Conservation (phyloP, 331 rosid species). For the Malus hybrid region DNA sequence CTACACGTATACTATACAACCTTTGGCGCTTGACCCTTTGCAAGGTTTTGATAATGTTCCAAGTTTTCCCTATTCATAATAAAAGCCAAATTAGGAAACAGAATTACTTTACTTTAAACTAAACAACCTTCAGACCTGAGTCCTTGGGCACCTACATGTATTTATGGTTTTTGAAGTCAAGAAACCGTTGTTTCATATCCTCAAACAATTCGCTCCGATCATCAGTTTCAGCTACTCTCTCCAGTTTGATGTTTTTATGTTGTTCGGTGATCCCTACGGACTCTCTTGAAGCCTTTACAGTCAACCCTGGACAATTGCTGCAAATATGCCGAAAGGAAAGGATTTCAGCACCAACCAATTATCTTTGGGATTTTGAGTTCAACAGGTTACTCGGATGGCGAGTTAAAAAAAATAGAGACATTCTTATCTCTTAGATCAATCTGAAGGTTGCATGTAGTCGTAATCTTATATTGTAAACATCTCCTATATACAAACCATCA, state of each 20-base stretch:
- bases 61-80: conserved; percentile 48
- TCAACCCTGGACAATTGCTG: conserved; percentile 42
- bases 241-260: conserved; percentile 33
- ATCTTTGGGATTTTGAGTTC: background rate
- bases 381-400: background rate
- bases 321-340: conserved; percentile 15
- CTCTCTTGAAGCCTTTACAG: conserved; percentile 58
- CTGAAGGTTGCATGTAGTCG: conserved; percentile 19
- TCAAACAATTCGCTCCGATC: conserved; percentile 43
- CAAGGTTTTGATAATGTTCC: conserved; percentile 68
- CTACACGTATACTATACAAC: conserved; percentile 18
- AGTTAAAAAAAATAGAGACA: conserved; percentile 1
- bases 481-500: conserved; percentile 14
- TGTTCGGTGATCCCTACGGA: conserved; percentile 40
- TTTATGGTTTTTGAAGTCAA: conserved; percentile 57
- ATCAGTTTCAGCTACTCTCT: conserved; percentile 32
- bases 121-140: conserved; percentile 8
- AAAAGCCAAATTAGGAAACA: conserved; percentile 15
- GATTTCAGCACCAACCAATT: background rate
- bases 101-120: background rate
- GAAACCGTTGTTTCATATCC: conserved; percentile 61
- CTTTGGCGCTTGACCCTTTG: conserved; percentile 79
- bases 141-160: conserved; percentile 49
- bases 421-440: conserved; percentile 27
- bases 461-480: conserved; percentile 22